Evolutionary conservation across 441 rosid genomes (phyloP).

Genomic region (Gossypium davidsonii): DNA sequence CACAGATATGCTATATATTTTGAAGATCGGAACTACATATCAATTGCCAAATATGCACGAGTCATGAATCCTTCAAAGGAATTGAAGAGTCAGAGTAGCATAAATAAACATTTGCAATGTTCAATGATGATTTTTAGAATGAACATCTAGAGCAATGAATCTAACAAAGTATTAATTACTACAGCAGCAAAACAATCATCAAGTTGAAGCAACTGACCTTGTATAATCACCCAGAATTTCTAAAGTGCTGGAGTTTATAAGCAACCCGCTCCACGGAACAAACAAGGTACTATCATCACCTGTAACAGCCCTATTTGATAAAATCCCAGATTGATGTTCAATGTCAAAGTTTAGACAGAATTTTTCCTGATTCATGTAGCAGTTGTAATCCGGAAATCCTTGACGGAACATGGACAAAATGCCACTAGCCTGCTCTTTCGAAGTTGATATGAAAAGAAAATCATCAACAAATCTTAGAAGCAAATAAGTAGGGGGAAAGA

Average conservation of each 20-base stretch:
- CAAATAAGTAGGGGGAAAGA: constrained; percentile 30
- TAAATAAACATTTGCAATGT: neutral
- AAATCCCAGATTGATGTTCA: constrained; percentile 26
- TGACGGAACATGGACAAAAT: constrained; percentile 42
- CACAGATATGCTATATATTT: neutral
- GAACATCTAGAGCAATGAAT: neutral
- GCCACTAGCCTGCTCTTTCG: constrained; percentile 56
- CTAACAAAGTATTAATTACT: neutral
- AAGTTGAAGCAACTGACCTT: constrained; percentile 37
- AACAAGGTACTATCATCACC: constrained; percentile 54
- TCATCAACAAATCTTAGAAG: constrained; percentile 79
- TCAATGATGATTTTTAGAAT: neutral
- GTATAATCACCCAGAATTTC: constrained; percentile 90
- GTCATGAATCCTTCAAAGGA: neutral
- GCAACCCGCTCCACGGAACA: constrained; percentile 79
- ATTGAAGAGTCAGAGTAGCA: neutral
- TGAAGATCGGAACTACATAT: neutral
- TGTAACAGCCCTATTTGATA: constrained; percentile 37
- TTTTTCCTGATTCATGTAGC: constrained; percentile 70
- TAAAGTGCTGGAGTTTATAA: constrained; percentile 53
- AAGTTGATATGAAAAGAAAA: constrained; percentile 73
- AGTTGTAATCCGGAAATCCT: constrained; percentile 74
- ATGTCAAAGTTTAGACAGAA: constrained; percentile 58
- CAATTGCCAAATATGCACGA: neutral
- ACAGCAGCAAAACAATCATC: constrained; percentile 1